Evolutionary conservation across 371 early-diverging fungal species (phyloP), one percentile per base, ranked within the genome.

Genomic region (Circinella minor): DNA sequence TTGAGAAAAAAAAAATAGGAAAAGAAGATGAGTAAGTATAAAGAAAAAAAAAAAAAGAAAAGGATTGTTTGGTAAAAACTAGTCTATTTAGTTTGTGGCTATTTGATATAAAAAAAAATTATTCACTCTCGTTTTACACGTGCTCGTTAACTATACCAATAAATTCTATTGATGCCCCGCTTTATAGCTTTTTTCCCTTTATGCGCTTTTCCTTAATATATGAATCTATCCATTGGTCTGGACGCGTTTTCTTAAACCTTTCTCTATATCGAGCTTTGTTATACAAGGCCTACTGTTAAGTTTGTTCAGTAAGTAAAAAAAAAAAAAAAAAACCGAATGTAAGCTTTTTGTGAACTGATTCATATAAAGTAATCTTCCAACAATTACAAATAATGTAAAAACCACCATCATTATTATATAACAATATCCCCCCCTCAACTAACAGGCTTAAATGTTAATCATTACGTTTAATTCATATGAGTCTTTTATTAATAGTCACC

Each of bases 21-120:
- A 20, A 47, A 57, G 37, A 18, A 37, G 62, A 39, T 43, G 37
- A 62, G 62, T 11, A 38, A 51, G 55, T 36, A 61, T 37, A 61
- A 61, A 37, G 34, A 18, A 38, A 66, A 66, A 27, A 27, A 13
- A 43, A 51, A 57, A 66, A 18, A 39, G 36, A 67, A 60, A 48
- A 46, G 15, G 49, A 27, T 10, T 5, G 7, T 27, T 18, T 34
- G n/a, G n/a, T n/a, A n/a, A n/a, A n/a, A n/a, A n/a, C n/a, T n/a
- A 27, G 7, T 55, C 15, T 1, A 8, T 18, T 55, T 27, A 43
- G 6, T 57, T 57, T 27, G 36, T 57, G 57, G 57, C 36, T 57
- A 57, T 57, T 55, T 57, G 10, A 27, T 27, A 27, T 27, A 27
- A 27, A 27, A 39, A 3, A 17, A 46, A 14, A 18, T 47, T 48